Percentiles rank a stretch among this genome's conserved stretches.
phyloP scores from a whole-genome alignment of 345 rosid species.

The Cochlearia excelsa region DNA sequence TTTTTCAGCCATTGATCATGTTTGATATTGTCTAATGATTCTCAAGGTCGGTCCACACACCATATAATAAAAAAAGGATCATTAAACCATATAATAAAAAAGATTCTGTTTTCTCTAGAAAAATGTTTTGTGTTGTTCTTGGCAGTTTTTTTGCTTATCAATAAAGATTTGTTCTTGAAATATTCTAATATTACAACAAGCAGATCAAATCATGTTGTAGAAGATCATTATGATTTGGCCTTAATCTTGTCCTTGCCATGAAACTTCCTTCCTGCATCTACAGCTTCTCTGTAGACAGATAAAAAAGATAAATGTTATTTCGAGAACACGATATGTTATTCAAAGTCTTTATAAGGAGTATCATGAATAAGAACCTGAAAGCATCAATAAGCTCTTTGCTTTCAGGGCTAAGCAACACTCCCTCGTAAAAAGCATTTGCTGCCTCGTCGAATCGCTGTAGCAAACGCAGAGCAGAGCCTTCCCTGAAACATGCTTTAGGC shows the following conservation, averaged over 20 bases:
- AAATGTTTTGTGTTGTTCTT: too few relatives aligned
- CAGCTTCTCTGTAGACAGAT: constrained; percentile 61
- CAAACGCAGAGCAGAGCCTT: constrained; percentile 83
- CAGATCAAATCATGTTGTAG: too few relatives aligned
- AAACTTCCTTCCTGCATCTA: constrained; percentile 72
- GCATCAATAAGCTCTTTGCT: constrained; percentile 65
- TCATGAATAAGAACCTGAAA: constrained; percentile 53
- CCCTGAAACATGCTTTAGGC: constrained; percentile 88
- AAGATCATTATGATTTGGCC: constrained; percentile 23
- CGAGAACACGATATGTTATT: background rate
- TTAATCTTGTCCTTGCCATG: constrained; percentile 45
- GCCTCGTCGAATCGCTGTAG: constrained; percentile 84
- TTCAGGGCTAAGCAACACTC: constrained; percentile 72
- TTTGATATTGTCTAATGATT: background rate
- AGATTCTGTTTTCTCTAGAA: too few relatives aligned
- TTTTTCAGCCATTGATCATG: background rate
- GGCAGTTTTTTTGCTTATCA: too few relatives aligned
- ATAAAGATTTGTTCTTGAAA: too few relatives aligned
- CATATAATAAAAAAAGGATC: too few relatives aligned
- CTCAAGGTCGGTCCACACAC: too few relatives aligned
- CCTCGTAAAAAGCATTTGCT: constrained; percentile 78
- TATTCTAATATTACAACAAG: too few relatives aligned
- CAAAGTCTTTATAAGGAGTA: background rate
- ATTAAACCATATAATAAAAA: too few relatives aligned
- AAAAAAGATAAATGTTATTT: background rate